phyloP scores from a whole-genome alignment of 441 rosid species.

The Corymbia citriodora region DNA sequence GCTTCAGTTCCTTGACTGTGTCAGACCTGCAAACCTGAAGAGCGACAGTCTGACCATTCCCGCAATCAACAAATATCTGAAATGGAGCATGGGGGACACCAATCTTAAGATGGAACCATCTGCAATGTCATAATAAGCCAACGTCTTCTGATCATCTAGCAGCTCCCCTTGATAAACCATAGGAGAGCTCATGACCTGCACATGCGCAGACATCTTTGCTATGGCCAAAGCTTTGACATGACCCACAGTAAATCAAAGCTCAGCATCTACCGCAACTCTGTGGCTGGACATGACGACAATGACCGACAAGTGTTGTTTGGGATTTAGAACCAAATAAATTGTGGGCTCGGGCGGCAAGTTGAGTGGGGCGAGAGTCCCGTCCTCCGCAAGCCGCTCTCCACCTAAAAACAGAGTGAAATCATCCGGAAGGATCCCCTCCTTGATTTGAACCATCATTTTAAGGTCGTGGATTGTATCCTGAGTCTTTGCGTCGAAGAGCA shows the following conservation, averaged over 20 bases:
- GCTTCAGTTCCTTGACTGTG: neutral
- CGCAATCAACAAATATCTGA: neutral
- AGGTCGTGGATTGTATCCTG: neutral
- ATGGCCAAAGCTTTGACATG: neutral
- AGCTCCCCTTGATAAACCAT: neutral
- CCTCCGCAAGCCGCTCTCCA: neutral
- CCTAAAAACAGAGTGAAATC: neutral
- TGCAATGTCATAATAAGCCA: fast-evolving
- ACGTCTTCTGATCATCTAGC: neutral
- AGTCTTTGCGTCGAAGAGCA: neutral
- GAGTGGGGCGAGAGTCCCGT: neutral
- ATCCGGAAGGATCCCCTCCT: neutral
- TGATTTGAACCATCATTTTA: no score
- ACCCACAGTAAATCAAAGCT: neutral
- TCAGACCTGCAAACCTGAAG: neutral
- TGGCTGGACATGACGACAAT: fast-evolving
- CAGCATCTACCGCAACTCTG: fast-evolving
- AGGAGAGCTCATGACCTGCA: neutral
- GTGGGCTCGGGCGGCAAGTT: no score
- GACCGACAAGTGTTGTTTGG: no score
- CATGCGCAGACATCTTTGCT: neutral
- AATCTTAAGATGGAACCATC: neutral
- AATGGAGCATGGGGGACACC: neutral
- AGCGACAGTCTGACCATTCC: neutral
- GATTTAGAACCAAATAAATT: no score